A percentile compares a stretch with the other conserved stretches of the same genome.
These are phyloP conservation scores for Groenewaldozyma auringiensis DNA, from an alignment of 1,139 yeast species.

Conservation along the genomic window DNA sequence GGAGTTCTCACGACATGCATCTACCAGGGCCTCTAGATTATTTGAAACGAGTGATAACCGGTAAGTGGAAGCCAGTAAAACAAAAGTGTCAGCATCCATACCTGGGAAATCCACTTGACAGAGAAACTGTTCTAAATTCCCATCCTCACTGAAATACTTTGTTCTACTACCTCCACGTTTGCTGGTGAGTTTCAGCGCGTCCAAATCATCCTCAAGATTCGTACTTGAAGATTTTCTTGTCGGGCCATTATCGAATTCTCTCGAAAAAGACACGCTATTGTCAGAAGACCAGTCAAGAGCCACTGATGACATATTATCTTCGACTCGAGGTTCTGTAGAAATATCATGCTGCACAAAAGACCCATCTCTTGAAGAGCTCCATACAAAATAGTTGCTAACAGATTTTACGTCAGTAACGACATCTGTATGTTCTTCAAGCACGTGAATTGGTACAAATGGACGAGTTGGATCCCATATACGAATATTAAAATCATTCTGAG, in stretches of 20 bases:
- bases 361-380: conserved; percentile 49
- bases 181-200: not conserved
- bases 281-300: conserved; percentile 53
- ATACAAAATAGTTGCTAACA: conserved; percentile 44
- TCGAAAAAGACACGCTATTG: conserved; percentile 41
- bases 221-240: not conserved
- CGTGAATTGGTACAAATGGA: conserved; percentile 66
- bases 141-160: not conserved
- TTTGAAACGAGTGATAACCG: conserved; percentile 33
- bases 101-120: conserved; percentile 27
- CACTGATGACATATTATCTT: conserved; percentile 46
- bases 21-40: conserved; percentile 38
- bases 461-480: conserved; percentile 68
- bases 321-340: conserved; percentile 41
- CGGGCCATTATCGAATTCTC: not conserved
- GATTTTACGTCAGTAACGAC: conserved; percentile 45
- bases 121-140: conserved; percentile 7
- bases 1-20: conserved; percentile 55
- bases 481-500: conserved; percentile 61
- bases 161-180: not conserved
- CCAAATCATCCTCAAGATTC: not conserved
- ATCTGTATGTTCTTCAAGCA: conserved; percentile 46
- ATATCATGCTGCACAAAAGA: conserved; percentile 51
- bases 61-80: conserved; percentile 28
- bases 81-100: conserved; percentile 22